Base-by-base conservation (phyloP, 257 asterid genomes). In the Craterostigma plantagineum region DNA sequence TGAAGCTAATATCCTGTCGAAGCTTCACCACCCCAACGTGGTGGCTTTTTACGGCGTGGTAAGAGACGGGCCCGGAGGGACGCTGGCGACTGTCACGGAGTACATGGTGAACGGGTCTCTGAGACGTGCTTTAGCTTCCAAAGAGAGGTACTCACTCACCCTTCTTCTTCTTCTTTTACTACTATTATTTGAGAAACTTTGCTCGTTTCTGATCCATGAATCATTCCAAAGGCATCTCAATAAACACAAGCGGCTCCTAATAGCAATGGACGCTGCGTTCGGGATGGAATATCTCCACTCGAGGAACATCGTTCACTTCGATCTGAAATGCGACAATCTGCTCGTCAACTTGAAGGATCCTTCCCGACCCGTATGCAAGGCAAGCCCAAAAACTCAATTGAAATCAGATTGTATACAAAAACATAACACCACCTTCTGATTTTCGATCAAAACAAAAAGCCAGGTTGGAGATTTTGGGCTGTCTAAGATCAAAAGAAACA, bases 271-370 rank as follows among this genome's bases (percentile, higher is more conserved):
- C 73, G 96, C 96, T 11, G 96, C 96, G 55, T 86, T 86, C 41
- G 96, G 96, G 46, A 75, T 86, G 96, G 96, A 86, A 55, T 86
- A 86, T 58, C 56, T 86, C 72, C 96, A 86, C 52, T 76, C 96
- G 14, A 86, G 79, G 77, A 86, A 70, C 66, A 75, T 86, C 54
- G 96, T 86, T 42, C 96, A 86, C 68, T 86, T 86, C 38, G 96
- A 86, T 68, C 56, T 86, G 50, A 86, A 81, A 68, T 81, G 94
- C 45, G 96, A 86, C 63, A 86, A 86, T 65, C 78, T 86, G 59
- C 94, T 86, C 33, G 96, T 81, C 64, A 86, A 86, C 68, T 69
- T 86, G 72, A 86, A 81, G 73, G 96, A 86, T 67, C 66, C 84
- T 45, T 75, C 86, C 38, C 76, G 96, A 40, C 94, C 96, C 57